Evolutionary conservation across 2,329 filamentous ascomycete species (phyloP).

Genomic region (Colletotrichum coccodes): DNA sequence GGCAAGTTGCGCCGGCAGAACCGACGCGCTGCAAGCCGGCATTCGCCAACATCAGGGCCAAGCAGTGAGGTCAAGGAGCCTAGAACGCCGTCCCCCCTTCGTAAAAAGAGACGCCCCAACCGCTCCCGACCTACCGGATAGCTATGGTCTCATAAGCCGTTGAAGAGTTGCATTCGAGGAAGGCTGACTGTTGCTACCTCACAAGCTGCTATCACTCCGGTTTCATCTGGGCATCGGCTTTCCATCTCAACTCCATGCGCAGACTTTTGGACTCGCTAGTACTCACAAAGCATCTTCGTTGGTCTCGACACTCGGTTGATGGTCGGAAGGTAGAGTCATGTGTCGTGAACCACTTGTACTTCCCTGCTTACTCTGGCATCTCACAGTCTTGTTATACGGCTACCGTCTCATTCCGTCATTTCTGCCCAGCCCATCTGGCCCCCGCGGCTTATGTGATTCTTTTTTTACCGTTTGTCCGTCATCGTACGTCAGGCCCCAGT

Average conservation of each 20-base stretch:
- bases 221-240: not conserved
- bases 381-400: conserved; percentile 10
- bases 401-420: conserved; percentile 8
- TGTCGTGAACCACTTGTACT: not conserved
- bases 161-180: not conserved
- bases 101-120: conserved; percentile 23
- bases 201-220: not conserved
- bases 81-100: conserved; percentile 24
- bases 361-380: conserved; percentile 7
- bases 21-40: conserved; percentile 28
- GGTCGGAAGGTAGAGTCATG: not conserved
- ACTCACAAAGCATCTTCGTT: not conserved
- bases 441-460: conserved; percentile 23
- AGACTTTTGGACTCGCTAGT: not conserved
- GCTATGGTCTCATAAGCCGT: conserved; percentile 7
- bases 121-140: conserved; percentile 21
- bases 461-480: conserved; percentile 29
- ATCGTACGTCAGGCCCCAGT: conserved; percentile 33
- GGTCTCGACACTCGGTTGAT: not conserved
- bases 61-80: conserved; percentile 20
- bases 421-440: conserved; percentile 1
- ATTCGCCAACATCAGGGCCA: conserved; percentile 26
- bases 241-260: not conserved
- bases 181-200: not conserved
- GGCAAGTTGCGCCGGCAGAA: conserved; percentile 32